Base-by-base conservation (phyloP, 2,329 filamentous ascomycete species). In the Pezicula neosporulosa region DNA sequence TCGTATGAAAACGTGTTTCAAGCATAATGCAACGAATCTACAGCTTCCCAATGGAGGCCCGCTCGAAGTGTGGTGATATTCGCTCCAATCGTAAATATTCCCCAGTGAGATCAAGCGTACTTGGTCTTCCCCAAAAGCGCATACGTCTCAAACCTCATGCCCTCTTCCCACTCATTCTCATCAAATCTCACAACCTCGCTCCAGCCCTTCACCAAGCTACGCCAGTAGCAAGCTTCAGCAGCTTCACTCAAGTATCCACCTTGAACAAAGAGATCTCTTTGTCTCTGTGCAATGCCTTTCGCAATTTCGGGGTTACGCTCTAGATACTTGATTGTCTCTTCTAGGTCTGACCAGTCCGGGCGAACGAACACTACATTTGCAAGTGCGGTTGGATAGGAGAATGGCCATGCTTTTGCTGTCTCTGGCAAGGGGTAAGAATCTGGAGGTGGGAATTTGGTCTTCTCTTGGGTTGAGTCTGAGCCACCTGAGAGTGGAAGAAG, bases 181-280 rank as follows among this genome's bases (percentile, higher is more conserved):
- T 19, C 21, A 7, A 16, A 30, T 45, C 18, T 28, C 15, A 30
- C 43, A n/a, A 45, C 33, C 12, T 13, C n/a, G 13, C 13, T 30
- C 75, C 75, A 78, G 1, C 73, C 73, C 48, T 66, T 66, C 33
- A 78, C 60, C 55, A 74, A 44, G 0, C 69, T 72, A 18, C 75
- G 66, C 75, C 75, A 78, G 64, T 77, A 78, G 52, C 75, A 78
- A 54, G 60, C 65, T 64, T 77, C 75, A 2, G 75, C 75, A 18
- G 74, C 74, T 21, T 71, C 68, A 53, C 72, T 74, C 47, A 75
- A 64, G 57, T 76, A 77, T 1, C 75, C 75, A 0, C 66, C 67
- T 12, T 63, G 70, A 3, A 68, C 66, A 60, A 73, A 76, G 45
- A 71, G 49, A 13, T 65, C 68, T 46, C 73, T 68, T 66, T 77